Evolutionary conservation across 179 eudicot species (phyloP).

Genomic region (Dionaea muscipula): DNA sequence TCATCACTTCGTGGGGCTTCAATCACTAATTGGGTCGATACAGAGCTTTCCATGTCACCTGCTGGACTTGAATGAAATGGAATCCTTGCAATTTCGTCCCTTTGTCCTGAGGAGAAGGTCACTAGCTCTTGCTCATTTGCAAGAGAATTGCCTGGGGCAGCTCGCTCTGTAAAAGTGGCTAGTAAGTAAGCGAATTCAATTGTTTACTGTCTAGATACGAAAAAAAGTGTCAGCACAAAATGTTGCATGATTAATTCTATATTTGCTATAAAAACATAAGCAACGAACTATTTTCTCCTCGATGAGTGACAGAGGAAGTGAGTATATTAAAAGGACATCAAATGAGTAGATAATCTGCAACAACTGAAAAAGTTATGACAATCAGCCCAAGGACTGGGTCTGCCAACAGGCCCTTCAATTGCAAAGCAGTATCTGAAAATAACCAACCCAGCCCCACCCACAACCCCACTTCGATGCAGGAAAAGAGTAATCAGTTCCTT

Average conservation of each 20-base stretch:
- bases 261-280: too few species aligned
- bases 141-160: conserved; percentile 13
- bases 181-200: conserved; percentile 10
- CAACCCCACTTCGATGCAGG: too few species aligned
- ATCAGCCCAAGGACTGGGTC: too few species aligned
- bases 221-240: too few species aligned
- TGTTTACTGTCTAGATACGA: background rate
- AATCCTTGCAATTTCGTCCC: conserved; percentile 18
- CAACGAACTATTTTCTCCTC: too few species aligned
- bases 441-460: too few species aligned
- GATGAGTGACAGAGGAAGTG: background rate
- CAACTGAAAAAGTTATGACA: too few species aligned
- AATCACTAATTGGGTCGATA: conserved; percentile 19
- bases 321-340: background rate
- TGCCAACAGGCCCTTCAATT: too few species aligned
- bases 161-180: conserved; percentile 21
- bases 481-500: too few species aligned
- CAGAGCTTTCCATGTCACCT: conserved; percentile 23
- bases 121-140: conserved; percentile 35
- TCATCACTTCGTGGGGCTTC: conserved; percentile 30
- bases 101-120: conserved; percentile 34
- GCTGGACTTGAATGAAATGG: conserved; percentile 18
- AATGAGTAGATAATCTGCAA: too few species aligned
- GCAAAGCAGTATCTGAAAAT: too few species aligned
- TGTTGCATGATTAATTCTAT: too few species aligned